phyloP scores from a whole-genome alignment of 192 early-diverging fungal species.

The Coemansia sp. region DNA sequence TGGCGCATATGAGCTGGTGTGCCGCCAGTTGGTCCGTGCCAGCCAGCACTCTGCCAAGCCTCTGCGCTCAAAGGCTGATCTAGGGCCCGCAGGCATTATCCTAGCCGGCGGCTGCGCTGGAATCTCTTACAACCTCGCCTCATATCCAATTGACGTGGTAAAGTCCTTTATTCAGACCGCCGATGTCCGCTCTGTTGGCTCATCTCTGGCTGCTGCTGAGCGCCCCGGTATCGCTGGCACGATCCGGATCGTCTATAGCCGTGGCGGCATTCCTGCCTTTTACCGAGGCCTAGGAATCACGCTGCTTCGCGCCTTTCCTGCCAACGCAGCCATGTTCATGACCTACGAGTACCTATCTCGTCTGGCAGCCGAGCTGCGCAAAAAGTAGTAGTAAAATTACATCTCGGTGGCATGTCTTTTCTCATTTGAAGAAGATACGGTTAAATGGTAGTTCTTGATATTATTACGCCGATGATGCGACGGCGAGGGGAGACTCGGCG shows the following conservation, averaged over 20 bases:
- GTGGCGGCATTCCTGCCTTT: conserved; percentile 78
- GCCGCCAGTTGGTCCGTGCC: conserved; percentile 46
- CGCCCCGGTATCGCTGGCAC: conserved; percentile 59
- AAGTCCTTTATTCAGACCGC: conserved; percentile 94
- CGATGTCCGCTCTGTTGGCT: conserved; percentile 39
- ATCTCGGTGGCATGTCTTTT: neutral
- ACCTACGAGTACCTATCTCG: conserved; percentile 78
- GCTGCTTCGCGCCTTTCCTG: conserved; percentile 80
- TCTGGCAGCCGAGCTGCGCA: conserved; percentile 19
- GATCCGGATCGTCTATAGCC: conserved; percentile 65
- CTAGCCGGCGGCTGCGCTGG: conserved; percentile 87
- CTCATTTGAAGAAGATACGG: conserved; percentile 2
- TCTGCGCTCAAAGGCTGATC: conserved; percentile 64
- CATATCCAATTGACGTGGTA: conserved; percentile 93
- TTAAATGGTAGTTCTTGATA: neutral
- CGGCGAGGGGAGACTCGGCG: conserved; percentile 31
- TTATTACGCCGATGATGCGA: conserved; percentile 2
- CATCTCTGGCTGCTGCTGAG: neutral
- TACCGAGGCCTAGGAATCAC: conserved; percentile 96
- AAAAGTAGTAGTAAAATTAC: conserved; percentile 4
- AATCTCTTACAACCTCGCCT: conserved; percentile 79
- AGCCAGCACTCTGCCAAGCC: conserved; percentile 12
- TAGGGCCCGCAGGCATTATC: conserved; percentile 74
- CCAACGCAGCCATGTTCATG: conserved; percentile 94
- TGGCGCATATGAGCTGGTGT: conserved; percentile 85